Evolutionary conservation across 202 grass and related monocot species (phyloP).

Genomic region (Hordeum pubiflorum): DNA sequence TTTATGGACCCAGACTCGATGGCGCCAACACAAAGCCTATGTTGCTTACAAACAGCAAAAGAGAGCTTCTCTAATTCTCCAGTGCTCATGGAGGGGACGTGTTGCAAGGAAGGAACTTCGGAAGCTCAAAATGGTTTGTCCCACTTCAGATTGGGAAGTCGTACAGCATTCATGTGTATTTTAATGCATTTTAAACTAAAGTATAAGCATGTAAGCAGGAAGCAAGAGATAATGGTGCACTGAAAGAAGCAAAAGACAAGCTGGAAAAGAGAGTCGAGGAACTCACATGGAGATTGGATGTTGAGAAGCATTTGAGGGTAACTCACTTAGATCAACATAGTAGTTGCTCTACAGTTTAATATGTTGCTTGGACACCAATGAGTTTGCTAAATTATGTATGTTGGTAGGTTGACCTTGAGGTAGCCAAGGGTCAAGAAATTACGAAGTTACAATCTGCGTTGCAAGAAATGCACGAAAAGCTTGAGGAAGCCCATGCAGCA

Average conservation of each 20-base stretch:
- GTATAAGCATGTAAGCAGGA: slow-evolving; percentile 48
- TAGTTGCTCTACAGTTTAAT: slow-evolving; percentile 1
- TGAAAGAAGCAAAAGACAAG: slow-evolving; percentile 94
- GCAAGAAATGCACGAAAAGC: slow-evolving; percentile 72
- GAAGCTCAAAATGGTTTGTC: slow-evolving; percentile 75
- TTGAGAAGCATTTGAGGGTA: slow-evolving; percentile 96
- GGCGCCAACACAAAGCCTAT: slow-evolving; percentile 73
- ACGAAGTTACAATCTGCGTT: slow-evolving; percentile 59
- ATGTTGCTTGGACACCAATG: slow-evolving; percentile 1
- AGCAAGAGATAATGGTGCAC: slow-evolving; percentile 87
- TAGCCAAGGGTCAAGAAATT: slow-evolving; percentile 77
- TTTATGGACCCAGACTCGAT: slow-evolving; percentile 58
- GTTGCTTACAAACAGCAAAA: slow-evolving; percentile 70
- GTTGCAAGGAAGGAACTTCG: slow-evolving; percentile 87
- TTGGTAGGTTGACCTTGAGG: slow-evolving; percentile 71
- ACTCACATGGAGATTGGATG: slow-evolving; percentile 84
- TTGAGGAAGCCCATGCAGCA: slow-evolving; percentile 60
- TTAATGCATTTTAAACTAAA: slow-evolving; percentile 12
- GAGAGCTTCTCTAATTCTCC: slow-evolving; percentile 63
- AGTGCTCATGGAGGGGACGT: slow-evolving; percentile 85
- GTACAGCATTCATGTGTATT: background rate
- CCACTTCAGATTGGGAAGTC: background rate
- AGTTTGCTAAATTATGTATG: slow-evolving; percentile 13
- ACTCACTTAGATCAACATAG: slow-evolving; percentile 14
- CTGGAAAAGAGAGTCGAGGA: slow-evolving; percentile 94